Evolutionary conservation across 768 basidiomycete genomes (phyloP), one percentile per base, ranked within the genome.

Genomic region (Amylocystis lapponica): DNA sequence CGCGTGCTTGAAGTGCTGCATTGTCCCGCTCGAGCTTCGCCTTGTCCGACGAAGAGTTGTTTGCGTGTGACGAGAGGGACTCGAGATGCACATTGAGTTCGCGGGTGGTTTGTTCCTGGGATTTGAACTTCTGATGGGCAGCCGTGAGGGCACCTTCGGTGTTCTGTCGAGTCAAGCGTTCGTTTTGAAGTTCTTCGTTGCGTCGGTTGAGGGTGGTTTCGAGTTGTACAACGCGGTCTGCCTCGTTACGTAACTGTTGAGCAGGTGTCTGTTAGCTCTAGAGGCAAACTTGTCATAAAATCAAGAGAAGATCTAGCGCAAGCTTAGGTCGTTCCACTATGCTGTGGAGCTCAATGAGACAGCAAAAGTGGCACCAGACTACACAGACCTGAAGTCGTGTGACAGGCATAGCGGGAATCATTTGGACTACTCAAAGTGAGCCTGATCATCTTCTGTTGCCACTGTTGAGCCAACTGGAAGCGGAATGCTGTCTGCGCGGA

Each of bases 21-120:
- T 84, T 85, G 45, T 85, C 83, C 40, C 68, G 68, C 55, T 79
- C 71, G 22, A 82, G 58, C 45, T 74, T 74, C n/a, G 55, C 55
- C 10, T 64, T 59, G 25, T 68, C 70, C 30, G 65, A 45, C 29
- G 63, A 65, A 22, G 72, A 67, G 9, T 68, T 59, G 47, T 78
- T 69, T 2, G 77, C 78, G n/a, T 70, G 67, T 39, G 69, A 65
- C 3, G 80, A 78, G 31, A 82, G 49, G 9, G 68, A 66, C 38
- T 79, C 76, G 14, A 86, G 65, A 31, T 69, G 73, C 25, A 71
- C 63, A 48, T 84, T 72, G 22, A 86, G 69, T 39, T 81, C 77
- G 26, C 66, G 71, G 16, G 68, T 61, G 42, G 73, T 70, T 37
- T 70, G 60, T 36, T 76, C 73, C 45, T 75, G 69, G 10, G 63